Percentiles rank a stretch among this genome's conserved stretches.
Conservation (phyloP, 441 rosid species). For the Isatis lusitanica region DNA sequence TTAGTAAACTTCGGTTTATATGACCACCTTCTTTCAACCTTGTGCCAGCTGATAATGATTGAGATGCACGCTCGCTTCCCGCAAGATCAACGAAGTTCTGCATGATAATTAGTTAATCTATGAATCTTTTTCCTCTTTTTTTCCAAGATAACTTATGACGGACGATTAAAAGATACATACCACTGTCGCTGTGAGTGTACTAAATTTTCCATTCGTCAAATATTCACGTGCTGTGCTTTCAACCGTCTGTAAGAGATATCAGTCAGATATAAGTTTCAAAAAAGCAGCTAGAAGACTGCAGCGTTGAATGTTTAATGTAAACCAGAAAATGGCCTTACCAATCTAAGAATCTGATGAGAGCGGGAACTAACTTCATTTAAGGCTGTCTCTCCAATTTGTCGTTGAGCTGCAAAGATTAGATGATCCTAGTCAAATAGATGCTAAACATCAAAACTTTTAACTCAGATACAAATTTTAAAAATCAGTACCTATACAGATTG, state of each 20-base stretch:
- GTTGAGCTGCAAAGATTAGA: slow-evolving; percentile 68
- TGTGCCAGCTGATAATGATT: slow-evolving; percentile 67
- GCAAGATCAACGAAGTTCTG: slow-evolving; percentile 82
- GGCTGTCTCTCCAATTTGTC: slow-evolving; percentile 91
- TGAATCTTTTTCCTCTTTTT: neutral
- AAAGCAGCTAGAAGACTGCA: slow-evolving; percentile 11
- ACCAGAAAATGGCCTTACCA: slow-evolving; percentile 58
- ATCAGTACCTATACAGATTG: slow-evolving; percentile 69
- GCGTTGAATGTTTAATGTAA: slow-evolving; percentile 7
- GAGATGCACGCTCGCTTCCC: slow-evolving; percentile 85
- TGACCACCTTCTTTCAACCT: slow-evolving; percentile 81
- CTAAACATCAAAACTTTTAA: slow-evolving; percentile 12
- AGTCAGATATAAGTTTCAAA: slow-evolving; percentile 17
- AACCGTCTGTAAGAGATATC: slow-evolving; percentile 57
- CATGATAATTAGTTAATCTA: slow-evolving; percentile 26
- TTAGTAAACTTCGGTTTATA: slow-evolving; percentile 69
- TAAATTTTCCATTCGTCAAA: slow-evolving; percentile 61
- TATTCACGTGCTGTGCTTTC: slow-evolving; percentile 81
- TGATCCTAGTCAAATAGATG: slow-evolving; percentile 8
- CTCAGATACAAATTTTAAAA: neutral
- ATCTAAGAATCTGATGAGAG: slow-evolving; percentile 92
- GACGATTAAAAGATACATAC: slow-evolving; percentile 39
- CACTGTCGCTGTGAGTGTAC: slow-evolving; percentile 84
- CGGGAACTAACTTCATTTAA: slow-evolving; percentile 93
- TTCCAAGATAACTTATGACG: neutral